phyloP scores from a whole-genome alignment of 148 eudicot genomes.

The Camellia japonica region DNA sequence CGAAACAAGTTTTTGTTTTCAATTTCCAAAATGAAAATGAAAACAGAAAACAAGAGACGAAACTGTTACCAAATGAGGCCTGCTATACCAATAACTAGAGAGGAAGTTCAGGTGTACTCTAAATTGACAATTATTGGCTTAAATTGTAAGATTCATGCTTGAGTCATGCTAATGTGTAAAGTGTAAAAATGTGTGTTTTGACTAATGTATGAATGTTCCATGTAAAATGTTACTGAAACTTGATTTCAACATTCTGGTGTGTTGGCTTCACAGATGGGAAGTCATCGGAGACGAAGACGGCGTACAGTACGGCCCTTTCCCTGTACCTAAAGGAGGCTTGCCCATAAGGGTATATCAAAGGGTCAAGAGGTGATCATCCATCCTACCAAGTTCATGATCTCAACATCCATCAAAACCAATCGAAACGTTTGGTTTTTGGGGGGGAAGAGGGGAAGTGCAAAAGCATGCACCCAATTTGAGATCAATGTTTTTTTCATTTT shows the following conservation, averaged over 20 bases:
- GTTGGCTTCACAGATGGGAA: conserved; percentile 49
- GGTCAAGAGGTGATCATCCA: conserved; percentile 5
- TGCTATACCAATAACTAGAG: too few species aligned
- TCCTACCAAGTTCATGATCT: not conserved
- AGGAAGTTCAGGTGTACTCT: too few species aligned
- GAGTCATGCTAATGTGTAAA: not conserved
- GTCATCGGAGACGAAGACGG: conserved; percentile 54
- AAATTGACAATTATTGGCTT: too few species aligned
- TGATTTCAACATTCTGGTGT: not conserved
- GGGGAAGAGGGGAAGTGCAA: not conserved
- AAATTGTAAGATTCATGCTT: not conserved
- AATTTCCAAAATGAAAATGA: too few species aligned
- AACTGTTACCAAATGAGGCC: too few species aligned
- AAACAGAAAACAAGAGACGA: too few species aligned
- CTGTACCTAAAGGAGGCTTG: conserved; percentile 65
- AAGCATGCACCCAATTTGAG: not conserved
- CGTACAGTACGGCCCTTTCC: conserved; percentile 66
- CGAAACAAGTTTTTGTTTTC: too few species aligned
- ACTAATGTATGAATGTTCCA: not conserved
- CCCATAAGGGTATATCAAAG: conserved; percentile 44
- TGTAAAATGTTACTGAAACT: not conserved
- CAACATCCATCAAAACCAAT: not conserved
- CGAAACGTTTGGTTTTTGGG: not conserved
- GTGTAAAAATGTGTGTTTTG: not conserved
- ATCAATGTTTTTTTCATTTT: not conserved